phyloP scores from a whole-genome alignment of 192 early-diverging fungal species.

The Umbelopsis ramanniana region DNA sequence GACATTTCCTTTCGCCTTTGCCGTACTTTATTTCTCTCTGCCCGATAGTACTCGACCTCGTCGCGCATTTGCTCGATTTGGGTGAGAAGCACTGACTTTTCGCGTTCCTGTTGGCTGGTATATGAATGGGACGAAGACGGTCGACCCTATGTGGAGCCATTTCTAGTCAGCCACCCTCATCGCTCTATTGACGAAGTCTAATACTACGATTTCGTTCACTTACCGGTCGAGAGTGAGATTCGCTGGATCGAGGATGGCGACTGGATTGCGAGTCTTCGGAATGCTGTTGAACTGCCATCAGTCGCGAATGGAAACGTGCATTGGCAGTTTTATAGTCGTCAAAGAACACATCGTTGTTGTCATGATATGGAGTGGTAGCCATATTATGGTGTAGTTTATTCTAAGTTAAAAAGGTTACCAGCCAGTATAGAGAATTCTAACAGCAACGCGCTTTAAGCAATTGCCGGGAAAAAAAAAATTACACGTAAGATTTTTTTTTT shows the following conservation, averaged over 20 bases:
- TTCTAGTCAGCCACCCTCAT: background rate
- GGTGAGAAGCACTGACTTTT: background rate
- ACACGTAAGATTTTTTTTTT: too few species aligned
- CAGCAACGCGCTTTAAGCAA: background rate
- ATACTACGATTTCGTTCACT: background rate
- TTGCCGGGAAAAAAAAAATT: too few species aligned
- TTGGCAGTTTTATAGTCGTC: conserved; percentile 11
- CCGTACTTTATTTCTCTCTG: conserved; percentile 1
- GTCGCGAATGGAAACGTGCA: conserved; percentile 1
- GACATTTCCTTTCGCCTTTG: conserved; percentile 13
- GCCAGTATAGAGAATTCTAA: background rate
- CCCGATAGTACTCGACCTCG: conserved; percentile 5
- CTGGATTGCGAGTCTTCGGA: background rate
- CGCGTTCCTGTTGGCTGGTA: conserved; percentile 19
- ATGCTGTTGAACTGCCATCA: background rate
- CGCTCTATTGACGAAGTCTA: too few species aligned
- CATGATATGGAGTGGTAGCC: background rate
- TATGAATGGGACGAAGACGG: conserved; percentile 3
- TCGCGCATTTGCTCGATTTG: conserved; percentile 10
- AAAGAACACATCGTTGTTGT: conserved; percentile 1
- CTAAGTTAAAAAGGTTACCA: background rate
- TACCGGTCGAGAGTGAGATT: background rate
- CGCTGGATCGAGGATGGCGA: conserved; percentile 9
- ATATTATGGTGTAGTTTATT: background rate
- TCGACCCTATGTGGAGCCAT: background rate